Conservation (phyloP, 2,329 filamentous ascomycete genomes). For the Ascochyta pisi region DNA sequence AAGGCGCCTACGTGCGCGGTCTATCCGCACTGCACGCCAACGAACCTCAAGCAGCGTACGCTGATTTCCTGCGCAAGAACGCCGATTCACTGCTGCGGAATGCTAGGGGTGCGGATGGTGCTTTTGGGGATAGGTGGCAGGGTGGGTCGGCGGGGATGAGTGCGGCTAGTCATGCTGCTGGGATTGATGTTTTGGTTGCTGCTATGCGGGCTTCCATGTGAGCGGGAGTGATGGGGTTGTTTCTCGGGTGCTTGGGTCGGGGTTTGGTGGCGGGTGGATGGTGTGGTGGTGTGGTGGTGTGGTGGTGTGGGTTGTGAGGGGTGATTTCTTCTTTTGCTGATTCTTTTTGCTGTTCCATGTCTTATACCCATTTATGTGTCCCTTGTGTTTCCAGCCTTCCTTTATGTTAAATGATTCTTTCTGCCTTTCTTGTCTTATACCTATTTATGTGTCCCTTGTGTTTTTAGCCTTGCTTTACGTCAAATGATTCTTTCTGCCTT, state of each 20-base stretch:
- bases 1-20: slow-evolving; percentile 47
- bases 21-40: slow-evolving; percentile 40
- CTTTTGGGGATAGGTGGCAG: slow-evolving; percentile 66
- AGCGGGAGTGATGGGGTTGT: neutral
- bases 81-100: slow-evolving; percentile 42
- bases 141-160: slow-evolving; percentile 60
- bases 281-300: neutral
- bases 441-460: neutral
- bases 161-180: slow-evolving; percentile 67
- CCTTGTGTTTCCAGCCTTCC: no score
- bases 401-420: no score
- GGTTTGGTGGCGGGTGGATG: no score
- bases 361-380: slow-evolving; percentile 5
- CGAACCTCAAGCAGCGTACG: slow-evolving; percentile 27
- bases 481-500: no score
- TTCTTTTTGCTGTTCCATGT: neutral
- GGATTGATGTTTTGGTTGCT: slow-evolving; percentile 70
- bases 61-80: slow-evolving; percentile 43
- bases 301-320: no score
- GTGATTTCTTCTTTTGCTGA: neutral
- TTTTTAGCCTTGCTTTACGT: no score
- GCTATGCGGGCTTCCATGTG: slow-evolving; percentile 21
- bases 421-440: slow-evolving; percentile 1
- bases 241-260: neutral
- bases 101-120: slow-evolving; percentile 47